Conservation (phyloP, 192 early-diverging fungal genomes). For the Ambispora gerdemannii region DNA sequence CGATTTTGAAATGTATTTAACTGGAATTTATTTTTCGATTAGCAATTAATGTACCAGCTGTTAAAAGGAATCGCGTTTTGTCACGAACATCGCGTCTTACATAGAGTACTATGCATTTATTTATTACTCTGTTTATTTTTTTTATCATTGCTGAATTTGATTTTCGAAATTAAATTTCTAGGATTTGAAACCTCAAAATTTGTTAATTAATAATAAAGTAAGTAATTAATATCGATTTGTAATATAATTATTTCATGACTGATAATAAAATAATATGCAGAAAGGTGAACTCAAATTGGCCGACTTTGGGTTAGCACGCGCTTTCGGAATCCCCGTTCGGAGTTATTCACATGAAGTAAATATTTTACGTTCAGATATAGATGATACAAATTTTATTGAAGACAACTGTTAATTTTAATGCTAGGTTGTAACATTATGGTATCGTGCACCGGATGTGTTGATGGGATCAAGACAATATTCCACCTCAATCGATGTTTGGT, state of each 20-base stretch:
- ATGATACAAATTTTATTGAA: no score
- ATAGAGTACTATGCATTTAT: slow-evolving; percentile 59
- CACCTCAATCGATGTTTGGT: slow-evolving; percentile 87
- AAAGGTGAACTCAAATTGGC: slow-evolving; percentile 77
- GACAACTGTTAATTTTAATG: no score
- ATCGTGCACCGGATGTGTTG: slow-evolving; percentile 83
- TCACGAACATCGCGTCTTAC: slow-evolving; percentile 93
- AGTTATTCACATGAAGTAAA: slow-evolving; percentile 83
- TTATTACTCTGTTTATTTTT: not conserved
- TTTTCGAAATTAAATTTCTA: slow-evolving; percentile 30
- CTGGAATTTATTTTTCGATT: not conserved
- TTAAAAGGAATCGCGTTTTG: slow-evolving; percentile 96
- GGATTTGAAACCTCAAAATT: slow-evolving; percentile 86
- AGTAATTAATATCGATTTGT: slow-evolving; percentile 70
- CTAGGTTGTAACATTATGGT: slow-evolving; percentile 82
- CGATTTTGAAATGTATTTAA: not conserved
- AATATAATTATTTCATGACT: slow-evolving; percentile 91
- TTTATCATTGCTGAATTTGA: not conserved
- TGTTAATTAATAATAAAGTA: slow-evolving; percentile 86
- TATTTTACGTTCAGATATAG: no score
- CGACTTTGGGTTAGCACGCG: slow-evolving; percentile 96
- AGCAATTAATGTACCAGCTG: slow-evolving; percentile 97
- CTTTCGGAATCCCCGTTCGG: slow-evolving; percentile 93
- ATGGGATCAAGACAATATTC: slow-evolving; percentile 87
- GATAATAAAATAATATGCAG: slow-evolving; percentile 63